Percentiles rank a stretch among this genome's conserved stretches.
These are phyloP conservation scores for Cryptococcus sp. DNA, from an alignment of 1,284 basidiomycete genomes.

Conservation along the genomic window DNA sequence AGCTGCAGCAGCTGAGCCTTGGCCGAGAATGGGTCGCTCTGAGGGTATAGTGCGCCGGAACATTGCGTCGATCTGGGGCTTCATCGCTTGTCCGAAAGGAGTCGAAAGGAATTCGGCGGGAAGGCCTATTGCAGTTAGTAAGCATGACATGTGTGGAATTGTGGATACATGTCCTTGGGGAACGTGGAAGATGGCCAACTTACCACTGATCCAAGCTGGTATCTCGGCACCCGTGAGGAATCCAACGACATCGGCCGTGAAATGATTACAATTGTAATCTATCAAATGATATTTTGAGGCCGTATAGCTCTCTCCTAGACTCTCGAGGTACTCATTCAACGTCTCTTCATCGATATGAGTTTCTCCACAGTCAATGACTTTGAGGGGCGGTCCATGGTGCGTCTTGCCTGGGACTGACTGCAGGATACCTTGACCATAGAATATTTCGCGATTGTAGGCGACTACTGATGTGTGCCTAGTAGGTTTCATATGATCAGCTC, in stretches of 20 bases:
- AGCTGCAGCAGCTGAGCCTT: conserved; percentile 13
- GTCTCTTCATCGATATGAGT: conserved; percentile 79
- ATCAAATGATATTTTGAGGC: conserved; percentile 91
- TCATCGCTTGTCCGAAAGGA: conserved; percentile 80
- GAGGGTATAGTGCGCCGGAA: conserved; percentile 61
- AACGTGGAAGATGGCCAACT: conserved; percentile 13
- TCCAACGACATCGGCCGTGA: conserved; percentile 81
- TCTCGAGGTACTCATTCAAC: conserved; percentile 74
- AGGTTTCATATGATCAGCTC: conserved; percentile 1
- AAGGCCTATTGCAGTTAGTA: conserved; percentile 60
- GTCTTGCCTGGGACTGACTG: conserved; percentile 69
- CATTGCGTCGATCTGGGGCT: conserved; percentile 86
- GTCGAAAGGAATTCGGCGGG: conserved; percentile 87
- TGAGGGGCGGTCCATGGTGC: conserved; percentile 76
- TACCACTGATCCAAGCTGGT: conserved; percentile 68
- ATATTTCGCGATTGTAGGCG: conserved; percentile 78
- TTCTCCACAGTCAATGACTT: conserved; percentile 75
- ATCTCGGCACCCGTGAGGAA: conserved; percentile 79
- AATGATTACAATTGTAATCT: conserved; percentile 74
- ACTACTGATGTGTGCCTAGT: conserved; percentile 75
- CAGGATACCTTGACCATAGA: conserved; percentile 82
- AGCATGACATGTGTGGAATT: background rate
- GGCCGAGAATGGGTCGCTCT: conserved; percentile 34
- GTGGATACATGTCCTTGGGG: background rate
- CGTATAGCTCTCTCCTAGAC: conserved; percentile 76